Base-by-base conservation (phyloP, 1,284 basidiomycete genomes). In the Melanopsichium pennsylvanicum region DNA sequence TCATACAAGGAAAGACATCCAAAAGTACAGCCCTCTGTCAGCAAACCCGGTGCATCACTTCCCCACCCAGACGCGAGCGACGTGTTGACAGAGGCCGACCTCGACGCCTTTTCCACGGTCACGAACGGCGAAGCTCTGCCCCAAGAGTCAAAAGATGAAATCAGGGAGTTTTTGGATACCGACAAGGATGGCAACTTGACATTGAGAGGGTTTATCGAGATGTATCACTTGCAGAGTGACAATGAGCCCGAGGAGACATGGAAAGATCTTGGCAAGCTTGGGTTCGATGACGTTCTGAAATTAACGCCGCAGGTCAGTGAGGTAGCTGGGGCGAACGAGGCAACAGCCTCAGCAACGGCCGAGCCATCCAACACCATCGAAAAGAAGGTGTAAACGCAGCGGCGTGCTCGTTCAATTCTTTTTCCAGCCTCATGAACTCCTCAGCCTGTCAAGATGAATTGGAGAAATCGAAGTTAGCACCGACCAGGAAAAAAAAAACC, bases 181-280 rank as follows among this genome's bases (percentile, higher is more conserved):
- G 63, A 75, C 50, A 39, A 68, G 27, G 43, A 72, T 3, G 66
- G 62, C 26, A 50, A 61, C 25, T 31, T 75, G 33, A 75, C 70
- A 1, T 55, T 69, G 13, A 22, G 54, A 11, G 72, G 72, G 0
- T 73, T 75, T 33, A 44, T 59, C 21, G 59, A 69, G 34, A 70
- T 75, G 70, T 75, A 63, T 29, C 67, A 70, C 38, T 47, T 75
- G 35, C 72, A 75, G 45, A 62, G 63, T 40, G 70, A 70, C 33
- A 68, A 67, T 38, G 72, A 75, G 12, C 48, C 60, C 2, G 51
- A 67, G 22, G 72, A 75, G 52, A 75, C 72, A 11, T 75, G 70
- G 70, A 68, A 64, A 55, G 71, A 74, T 40, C 45, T 74, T 8
- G 29, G 8, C 1, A 61, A 56, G 46, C 61, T 60, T 8, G 71